Evolutionary conservation across 163 green algal genomes (phyloP), one percentile per base, ranked within the genome.

Genomic region (Smithsoniella earleae): DNA sequence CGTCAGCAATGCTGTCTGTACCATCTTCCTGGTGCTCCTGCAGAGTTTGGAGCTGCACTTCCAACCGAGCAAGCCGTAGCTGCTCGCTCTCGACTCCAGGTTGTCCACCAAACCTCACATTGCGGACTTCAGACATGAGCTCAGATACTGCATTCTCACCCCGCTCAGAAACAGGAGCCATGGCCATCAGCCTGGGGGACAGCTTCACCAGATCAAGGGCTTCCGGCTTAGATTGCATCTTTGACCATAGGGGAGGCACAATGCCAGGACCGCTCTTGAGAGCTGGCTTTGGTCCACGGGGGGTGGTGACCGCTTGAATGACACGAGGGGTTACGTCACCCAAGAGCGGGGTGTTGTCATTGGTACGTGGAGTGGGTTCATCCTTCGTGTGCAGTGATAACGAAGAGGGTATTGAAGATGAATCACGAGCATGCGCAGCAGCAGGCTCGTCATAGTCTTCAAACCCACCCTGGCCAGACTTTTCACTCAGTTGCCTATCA

Each of bases 1-100:
- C 58, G 31, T 69, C 58, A 22, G 38, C 25, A 16, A 69, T 16
- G 25, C 27, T 69, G 25, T 69, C 34, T 36, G 31, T 36, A 10
- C 18, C n/a, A 30, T 69, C 58, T 16, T 30, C 58, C 58, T 69
- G 58, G 8, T 69, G 58, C 25, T 69, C 58, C 1, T 69, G 27
- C 58, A 69, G 25, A 25, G 58, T 36, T 33, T 69, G 31, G 30
- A 69, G 58, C 25, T 69, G 58, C 58, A 69, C 10, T 36, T 69
- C 58, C 10, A 69, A 31, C n/a, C 58, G n/a, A 20, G 58, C 58
- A 30, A 69, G 31, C 27, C 58, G 58, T 13, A 69, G 20, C 58
- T 37, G 58, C n/a, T 69, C 58, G 25, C 58, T 69, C 58, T 69
- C 58, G 16, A 69, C 25, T 16, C 58, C 58, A 13, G 58, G 58